phyloP scores from a whole-genome alignment of 306 rosid species.

The Corylus heterophylla region DNA sequence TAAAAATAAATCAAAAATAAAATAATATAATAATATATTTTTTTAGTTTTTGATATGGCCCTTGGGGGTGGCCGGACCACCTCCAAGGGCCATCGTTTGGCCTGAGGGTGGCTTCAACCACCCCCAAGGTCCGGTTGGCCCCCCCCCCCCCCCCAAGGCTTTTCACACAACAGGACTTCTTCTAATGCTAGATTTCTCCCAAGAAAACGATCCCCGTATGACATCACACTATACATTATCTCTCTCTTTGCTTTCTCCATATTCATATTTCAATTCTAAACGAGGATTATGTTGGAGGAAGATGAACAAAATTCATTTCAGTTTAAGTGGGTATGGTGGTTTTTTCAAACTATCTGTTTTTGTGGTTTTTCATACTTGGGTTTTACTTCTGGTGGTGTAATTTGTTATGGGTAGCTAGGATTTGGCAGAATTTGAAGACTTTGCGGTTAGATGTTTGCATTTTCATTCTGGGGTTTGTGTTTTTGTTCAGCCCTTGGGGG shows the following conservation, averaged over 20 bases:
- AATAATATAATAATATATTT: too few relatives aligned
- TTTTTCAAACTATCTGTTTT: neutral
- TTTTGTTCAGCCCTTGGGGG: neutral
- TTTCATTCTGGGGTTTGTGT: neutral
- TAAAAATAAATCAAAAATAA: too few relatives aligned
- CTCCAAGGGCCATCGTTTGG: too few relatives aligned
- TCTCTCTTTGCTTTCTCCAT: conserved; percentile 53
- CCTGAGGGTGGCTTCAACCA: too few relatives aligned
- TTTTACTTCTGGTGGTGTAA: conserved; percentile 3
- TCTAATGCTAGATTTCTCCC: conserved; percentile 33
- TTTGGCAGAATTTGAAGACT: neutral
- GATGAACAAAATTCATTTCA: conserved; percentile 35
- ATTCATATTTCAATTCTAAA: conserved; percentile 50
- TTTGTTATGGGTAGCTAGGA: neutral
- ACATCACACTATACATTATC: conserved; percentile 46
- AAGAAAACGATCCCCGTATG: conserved; percentile 40
- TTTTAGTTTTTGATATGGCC: too few relatives aligned
- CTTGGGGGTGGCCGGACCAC: too few relatives aligned
- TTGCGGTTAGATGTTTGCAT: conserved; percentile 8
- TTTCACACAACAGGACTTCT: conserved; percentile 24
- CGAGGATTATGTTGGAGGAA: conserved; percentile 39
- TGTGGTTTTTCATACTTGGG: neutral
- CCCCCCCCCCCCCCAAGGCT: neutral
- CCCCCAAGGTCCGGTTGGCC: too few relatives aligned
- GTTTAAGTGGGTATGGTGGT: conserved; percentile 39